A percentile compares a stretch with the other conserved stretches of the same genome.
Conservation (phyloP, 2,329 filamentous ascomycete species). For the Neofusicoccum ribis region DNA sequence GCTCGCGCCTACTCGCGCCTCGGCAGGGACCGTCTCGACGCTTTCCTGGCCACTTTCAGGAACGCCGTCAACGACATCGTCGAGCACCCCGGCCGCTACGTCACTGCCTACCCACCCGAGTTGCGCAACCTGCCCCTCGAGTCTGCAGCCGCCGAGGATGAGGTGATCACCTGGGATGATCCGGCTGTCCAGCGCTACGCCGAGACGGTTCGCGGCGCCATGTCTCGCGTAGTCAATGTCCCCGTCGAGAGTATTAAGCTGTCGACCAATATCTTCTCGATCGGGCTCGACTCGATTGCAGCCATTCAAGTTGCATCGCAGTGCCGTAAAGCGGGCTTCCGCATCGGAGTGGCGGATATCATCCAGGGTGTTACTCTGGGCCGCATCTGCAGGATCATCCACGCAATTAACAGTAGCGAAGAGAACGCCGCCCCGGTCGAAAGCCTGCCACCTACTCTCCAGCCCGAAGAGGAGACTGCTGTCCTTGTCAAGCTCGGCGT, state of each 20-base stretch:
- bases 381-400: slow-evolving; percentile 10
- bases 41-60: slow-evolving; percentile 10
- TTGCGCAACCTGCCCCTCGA: slow-evolving; percentile 12
- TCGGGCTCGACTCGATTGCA: slow-evolving; percentile 19
- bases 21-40: slow-evolving; percentile 12
- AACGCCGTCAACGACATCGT: slow-evolving; percentile 17
- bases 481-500: background rate
- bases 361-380: slow-evolving; percentile 17
- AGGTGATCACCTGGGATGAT: slow-evolving; percentile 16
- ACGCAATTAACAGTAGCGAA: background rate
- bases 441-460: background rate
- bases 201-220: slow-evolving; percentile 13
- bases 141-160: background rate
- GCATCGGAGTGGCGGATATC: slow-evolving; percentile 18
- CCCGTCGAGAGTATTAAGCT: slow-evolving; percentile 11
- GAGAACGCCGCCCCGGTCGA: background rate
- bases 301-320: slow-evolving; percentile 19
- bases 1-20: slow-evolving; percentile 14
- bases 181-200: slow-evolving; percentile 17
- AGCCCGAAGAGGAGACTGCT: background rate
- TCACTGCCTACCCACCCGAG: slow-evolving; percentile 5
- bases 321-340: slow-evolving; percentile 13
- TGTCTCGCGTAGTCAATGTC: slow-evolving; percentile 15
- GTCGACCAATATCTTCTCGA: slow-evolving; percentile 20
- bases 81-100: slow-evolving; percentile 14